Base-by-base conservation (phyloP, 2,329 filamentous ascomycete genomes). In the Colletotrichum sp. region DNA sequence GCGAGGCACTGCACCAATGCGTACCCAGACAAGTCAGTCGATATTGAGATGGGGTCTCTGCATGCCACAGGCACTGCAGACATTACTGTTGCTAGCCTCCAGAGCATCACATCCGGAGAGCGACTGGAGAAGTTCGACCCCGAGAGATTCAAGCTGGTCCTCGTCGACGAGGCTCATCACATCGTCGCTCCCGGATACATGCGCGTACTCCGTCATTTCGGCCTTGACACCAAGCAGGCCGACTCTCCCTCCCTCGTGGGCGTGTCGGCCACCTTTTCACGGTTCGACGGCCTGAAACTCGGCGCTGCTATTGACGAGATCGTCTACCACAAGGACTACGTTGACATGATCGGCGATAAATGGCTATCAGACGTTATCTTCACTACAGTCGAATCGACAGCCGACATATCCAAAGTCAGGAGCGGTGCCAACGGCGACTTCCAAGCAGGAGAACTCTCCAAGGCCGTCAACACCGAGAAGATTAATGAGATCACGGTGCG, bases 161-260 rank as follows among this genome's bases (percentile, higher is more conserved):
- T 99, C 4, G 96, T 99, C 6, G 97, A 99, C 78, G 97, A 99
- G 85, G 97, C 96, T 6, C 97, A 99, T 83, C 97, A 99, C 84
- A 98, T 98, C 69, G 96, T 98, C 60, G 94, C 97, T 1, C 89
- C 91, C 3, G 92, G 93, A 9, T 98, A 98, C 81, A 88, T 97
- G 77, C 89, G 90, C 56, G 90, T 93, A 1, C 87, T 99, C 64
- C 87, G 90, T n/a, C 92, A 98, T 83, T 98, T 99, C 82, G 91
- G 93, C 0, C 89, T 98, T 21, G 80, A 82, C 34, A 56, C 76
- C 24, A 87, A 85, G 77, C 83, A 79, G 72, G 55, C 70, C 8
- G 84, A 82, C 62, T 84, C 82, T 1, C 93, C 95, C 0, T 90
- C 92, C 21, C 87, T 99, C 16, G 93, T 99, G 15, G 97, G 97